A percentile compares a stretch with the other conserved stretches of the same genome.
phyloP scores from a whole-genome alignment of 768 basidiomycete species.

The Heimioporus sp. region DNA sequence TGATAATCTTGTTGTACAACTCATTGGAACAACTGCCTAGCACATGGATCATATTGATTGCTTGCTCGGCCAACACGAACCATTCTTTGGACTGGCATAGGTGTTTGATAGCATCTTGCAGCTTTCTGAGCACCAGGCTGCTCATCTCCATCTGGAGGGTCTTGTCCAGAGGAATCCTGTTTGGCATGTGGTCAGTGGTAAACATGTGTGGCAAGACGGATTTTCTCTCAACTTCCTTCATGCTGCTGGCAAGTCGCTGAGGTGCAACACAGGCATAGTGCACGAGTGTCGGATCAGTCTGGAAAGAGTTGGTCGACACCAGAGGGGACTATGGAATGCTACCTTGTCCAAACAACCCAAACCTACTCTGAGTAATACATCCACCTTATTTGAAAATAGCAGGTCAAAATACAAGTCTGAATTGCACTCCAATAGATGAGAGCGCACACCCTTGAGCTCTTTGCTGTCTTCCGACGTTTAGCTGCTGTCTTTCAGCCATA shows the following conservation, averaged over 20 bases:
- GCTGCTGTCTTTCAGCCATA: conserved; percentile 94
- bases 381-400: conserved; percentile 76
- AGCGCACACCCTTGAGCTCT: conserved; percentile 86
- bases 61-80: conserved; percentile 97
- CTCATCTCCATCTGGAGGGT: conserved; percentile 86
- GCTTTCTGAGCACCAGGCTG: conserved; percentile 77
- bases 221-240: conserved; percentile 93
- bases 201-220: background rate
- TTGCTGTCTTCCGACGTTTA: conserved; percentile 71
- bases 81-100: conserved; percentile 87
- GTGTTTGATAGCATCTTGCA: conserved; percentile 75
- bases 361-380: conserved; percentile 82
- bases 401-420: conserved; percentile 86
- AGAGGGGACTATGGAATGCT: conserved; percentile 2
- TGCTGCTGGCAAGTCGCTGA: conserved; percentile 88
- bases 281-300: conserved; percentile 91
- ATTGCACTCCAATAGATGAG: conserved; percentile 87
- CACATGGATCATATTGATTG: conserved; percentile 92
- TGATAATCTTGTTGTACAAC: conserved; percentile 78
- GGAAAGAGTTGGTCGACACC: background rate
- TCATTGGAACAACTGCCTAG: conserved; percentile 91
- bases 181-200: background rate
- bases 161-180: conserved; percentile 86
- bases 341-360: conserved; percentile 85
- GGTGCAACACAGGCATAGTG: conserved; percentile 93